phyloP scores from a whole-genome alignment of 2,329 filamentous ascomycete species.

The Penicillium sp. region DNA sequence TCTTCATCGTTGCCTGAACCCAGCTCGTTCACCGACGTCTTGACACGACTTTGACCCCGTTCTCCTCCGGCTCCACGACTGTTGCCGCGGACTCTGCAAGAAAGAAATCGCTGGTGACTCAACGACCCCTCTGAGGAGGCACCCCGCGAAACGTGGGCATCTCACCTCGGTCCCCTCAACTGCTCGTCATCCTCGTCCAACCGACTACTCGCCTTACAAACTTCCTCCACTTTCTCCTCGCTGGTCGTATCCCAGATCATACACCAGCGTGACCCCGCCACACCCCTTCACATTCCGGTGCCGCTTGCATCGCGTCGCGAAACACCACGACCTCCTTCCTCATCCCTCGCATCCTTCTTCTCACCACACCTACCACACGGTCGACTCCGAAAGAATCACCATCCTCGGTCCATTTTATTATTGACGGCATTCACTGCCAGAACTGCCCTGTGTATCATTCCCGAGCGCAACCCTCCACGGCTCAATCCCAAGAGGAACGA shows the following conservation, averaged over 20 bases:
- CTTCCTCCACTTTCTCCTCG: neutral
- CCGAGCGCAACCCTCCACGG: neutral
- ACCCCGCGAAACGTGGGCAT: slow-evolving; percentile 28
- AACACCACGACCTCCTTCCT: slow-evolving; percentile 3
- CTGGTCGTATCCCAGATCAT: neutral
- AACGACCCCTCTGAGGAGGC: slow-evolving; percentile 19
- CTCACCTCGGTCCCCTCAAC: slow-evolving; percentile 11
- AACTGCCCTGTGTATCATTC: neutral
- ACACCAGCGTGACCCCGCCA: neutral
- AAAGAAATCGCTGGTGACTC: slow-evolving; percentile 23
- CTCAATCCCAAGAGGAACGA: slow-evolving; percentile 4
- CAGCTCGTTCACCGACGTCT: neutral
- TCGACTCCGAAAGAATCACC: neutral
- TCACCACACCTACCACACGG: slow-evolving; percentile 9
- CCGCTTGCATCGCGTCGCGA: slow-evolving; percentile 25
- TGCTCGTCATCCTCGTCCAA: slow-evolving; percentile 9
- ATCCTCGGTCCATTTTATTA: neutral
- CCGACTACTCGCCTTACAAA: neutral
- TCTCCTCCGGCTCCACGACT: neutral
- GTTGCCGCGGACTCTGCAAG: slow-evolving; percentile 1
- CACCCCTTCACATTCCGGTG: slow-evolving; percentile 18
- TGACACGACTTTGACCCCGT: neutral
- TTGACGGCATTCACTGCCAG: neutral
- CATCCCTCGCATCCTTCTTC: slow-evolving; percentile 4
- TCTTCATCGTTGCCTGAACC: neutral